Percentiles rank a stretch among this genome's conserved stretches.
Conservation (phyloP, 1,284 basidiomycete genomes). For the Bjerkandera adusta region DNA sequence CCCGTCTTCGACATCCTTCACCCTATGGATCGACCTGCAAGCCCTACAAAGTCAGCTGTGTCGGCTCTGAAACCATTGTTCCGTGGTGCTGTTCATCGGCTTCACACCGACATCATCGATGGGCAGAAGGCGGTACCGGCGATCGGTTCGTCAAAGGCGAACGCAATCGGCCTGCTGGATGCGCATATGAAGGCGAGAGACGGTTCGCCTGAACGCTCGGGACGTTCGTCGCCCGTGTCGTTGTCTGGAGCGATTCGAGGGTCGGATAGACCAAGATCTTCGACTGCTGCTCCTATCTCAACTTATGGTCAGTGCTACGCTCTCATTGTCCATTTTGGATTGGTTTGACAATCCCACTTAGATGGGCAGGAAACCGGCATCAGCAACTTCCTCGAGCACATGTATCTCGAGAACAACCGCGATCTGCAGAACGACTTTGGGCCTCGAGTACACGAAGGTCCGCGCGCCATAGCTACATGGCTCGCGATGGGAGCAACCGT, state of each 20-base stretch:
- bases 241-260: slow-evolving; percentile 51
- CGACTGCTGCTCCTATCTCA: slow-evolving; percentile 57
- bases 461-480: slow-evolving; percentile 59
- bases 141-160: slow-evolving; percentile 75
- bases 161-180: slow-evolving; percentile 75
- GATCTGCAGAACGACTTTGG: slow-evolving; percentile 90
- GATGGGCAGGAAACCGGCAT: slow-evolving; percentile 89
- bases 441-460: slow-evolving; percentile 78
- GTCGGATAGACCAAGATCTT: slow-evolving; percentile 41
- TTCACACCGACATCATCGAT: slow-evolving; percentile 67
- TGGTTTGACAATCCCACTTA: slow-evolving; percentile 33
- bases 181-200: slow-evolving; percentile 64
- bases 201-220: slow-evolving; percentile 63
- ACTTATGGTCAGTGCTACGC: slow-evolving; percentile 59
- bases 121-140: slow-evolving; percentile 83
- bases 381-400: slow-evolving; percentile 80
- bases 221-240: slow-evolving; percentile 67
- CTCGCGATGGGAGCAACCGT: slow-evolving; percentile 53
- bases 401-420: slow-evolving; percentile 85
- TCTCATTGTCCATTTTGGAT: neutral
- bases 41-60: slow-evolving; percentile 71
- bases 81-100: slow-evolving; percentile 47
- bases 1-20: slow-evolving; percentile 35
- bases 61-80: slow-evolving; percentile 67
- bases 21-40: slow-evolving; percentile 54